Evolutionary conservation across 306 rosid species (phyloP), one percentile per base, ranked within the genome.

Genomic region (Dalbergia cultrata): DNA sequence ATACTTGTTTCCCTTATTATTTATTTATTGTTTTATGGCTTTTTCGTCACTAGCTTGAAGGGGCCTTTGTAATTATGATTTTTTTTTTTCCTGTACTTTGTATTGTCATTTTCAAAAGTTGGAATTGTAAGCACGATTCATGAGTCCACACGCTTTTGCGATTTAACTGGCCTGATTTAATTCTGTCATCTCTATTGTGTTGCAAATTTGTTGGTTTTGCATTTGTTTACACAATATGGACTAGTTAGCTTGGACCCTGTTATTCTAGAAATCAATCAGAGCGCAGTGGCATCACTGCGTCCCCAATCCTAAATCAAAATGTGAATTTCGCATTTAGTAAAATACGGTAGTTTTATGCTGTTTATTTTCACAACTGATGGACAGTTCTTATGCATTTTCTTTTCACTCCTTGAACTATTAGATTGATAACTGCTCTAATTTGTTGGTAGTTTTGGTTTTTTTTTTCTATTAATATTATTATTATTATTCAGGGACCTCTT

Each of bases 351-450:
- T 74, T 41, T 63, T 58, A 4, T 64, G 77, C 59, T 78, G 60
- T 44, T 71, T 58, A 75, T 61, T 33, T 68, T 79, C 70, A 50
- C 18, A 31, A 11, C 4, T 69, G 37, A 54, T 39, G 7, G 16
- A 37, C 1, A 3, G 13, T 57, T 17, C 64, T 54, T 26, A 26
- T 26, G 31, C 39, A 39, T 44, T 49, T 39, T 66, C 16, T 67
- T 59, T 37, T 72, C 17, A 35, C 35, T 44, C 70, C 18, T 16
- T 81, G 66, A 62, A 76, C 22, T 74, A 56, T 34, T 72, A 80
- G 89, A 86, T 78, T 81, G 86, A 85, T 64, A 49, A 56, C 76
- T 58, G 85, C 37, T 72, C 72, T 39, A 45, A 44, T 70, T 68
- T 83, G 67, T 80, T 72, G 74, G 72, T 80, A 43, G 59, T 18